Evolutionary conservation across 2,329 filamentous ascomycete genomes (phyloP), one percentile per base, ranked within the genome.

Genomic region (Aureobasidium pullulans): DNA sequence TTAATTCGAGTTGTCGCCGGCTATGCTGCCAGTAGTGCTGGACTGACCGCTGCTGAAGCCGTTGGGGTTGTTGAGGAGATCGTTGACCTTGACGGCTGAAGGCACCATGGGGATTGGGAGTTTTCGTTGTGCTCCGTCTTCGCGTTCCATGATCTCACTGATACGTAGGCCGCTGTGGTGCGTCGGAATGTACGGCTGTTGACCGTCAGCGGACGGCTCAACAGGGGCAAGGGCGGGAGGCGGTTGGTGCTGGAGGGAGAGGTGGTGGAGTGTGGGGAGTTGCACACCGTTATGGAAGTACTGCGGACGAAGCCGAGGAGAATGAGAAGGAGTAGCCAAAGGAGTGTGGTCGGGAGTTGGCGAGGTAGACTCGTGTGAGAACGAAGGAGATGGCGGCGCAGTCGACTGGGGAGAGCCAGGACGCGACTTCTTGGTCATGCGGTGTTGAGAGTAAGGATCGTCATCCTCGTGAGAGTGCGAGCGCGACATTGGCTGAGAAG

Each of bases 331-430:
- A 5, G 93, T 99, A 31, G 92, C 93, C 59, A 97, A 85, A n/a
- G 93, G 93, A n/a, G 94, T 97, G 78, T 96, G 92, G 70, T 97
- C 93, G 10, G 93, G 94, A 1, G 93, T 99, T 4, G 93, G 94
- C 9, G 93, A 97, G 48, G 93, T 82, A 10, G 93, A 96, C 74
- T 96, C 91, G 75, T 96, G 91, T 2, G 93, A 96, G 73, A 96
- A 96, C 3, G 92, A 96, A 29, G 93, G 93, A 34, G 93, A 97
- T 29, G 93, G 96, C 19, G 94, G 94, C 49, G 93, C 93, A 2
- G 93, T 97, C 8, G 92, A 96, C 75, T 95, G 90, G 57, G 93
- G 94, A 37, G 93, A 96, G 72, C 92, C 94, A 44, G 94, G 93
- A 66, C 93, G 81, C 62, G 93, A 97, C 64, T 91, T 86, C 80